Base-by-base conservation (phyloP, 2,329 filamentous ascomycete genomes). In the Coleophoma crateriformis region DNA sequence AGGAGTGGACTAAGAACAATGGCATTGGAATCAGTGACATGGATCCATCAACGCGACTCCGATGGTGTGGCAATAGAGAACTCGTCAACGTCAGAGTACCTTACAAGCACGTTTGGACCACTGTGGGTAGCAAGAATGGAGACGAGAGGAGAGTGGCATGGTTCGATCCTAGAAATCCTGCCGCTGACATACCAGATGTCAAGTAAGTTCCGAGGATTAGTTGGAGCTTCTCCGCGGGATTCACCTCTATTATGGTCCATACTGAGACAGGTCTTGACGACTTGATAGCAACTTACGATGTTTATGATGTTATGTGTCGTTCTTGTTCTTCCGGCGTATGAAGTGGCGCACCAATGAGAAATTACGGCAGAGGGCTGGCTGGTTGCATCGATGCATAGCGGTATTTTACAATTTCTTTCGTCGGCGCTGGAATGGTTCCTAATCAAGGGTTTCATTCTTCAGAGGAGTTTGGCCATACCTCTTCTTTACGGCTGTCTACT, bases 1-100 rank as follows among this genome's bases (percentile, higher is more conserved):
- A 77, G 55, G 85, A 89, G 64, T 92, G 88, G 88, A 78, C 82
- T 12, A 61, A 64, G 49, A 84, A 86, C 58, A 83, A 81, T 3
- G 88, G 88, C 2, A 68, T 91, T 33, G 88, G 88, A 47, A 82
- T 82, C 63, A 81, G 79, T 56, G 72, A 77, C 54, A 82, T 84
- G 75, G 71, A 70, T 52, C 71, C 58, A 2, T 52, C 59, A 72
- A 48, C 74, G 11, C 72, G 82, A 14, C 68, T 83, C 22, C 72
- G 78, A 57, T 85, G 82, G 82, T 71, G 66, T 8, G 82, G 82
- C 20, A 67, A 71, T 53, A 73, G 82, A 38, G 81, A 85, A 68
- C 75, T 73, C 0, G 71, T 76, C 49, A 70, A 73, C 54, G 71
- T 72, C 38, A 73, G 72, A 35, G 67, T 71, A 11, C 75, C 78